Percentiles rank a stretch among this genome's conserved stretches.
Conservation (phyloP, 441 rosid genomes). For the Caryocar brasiliense region DNA sequence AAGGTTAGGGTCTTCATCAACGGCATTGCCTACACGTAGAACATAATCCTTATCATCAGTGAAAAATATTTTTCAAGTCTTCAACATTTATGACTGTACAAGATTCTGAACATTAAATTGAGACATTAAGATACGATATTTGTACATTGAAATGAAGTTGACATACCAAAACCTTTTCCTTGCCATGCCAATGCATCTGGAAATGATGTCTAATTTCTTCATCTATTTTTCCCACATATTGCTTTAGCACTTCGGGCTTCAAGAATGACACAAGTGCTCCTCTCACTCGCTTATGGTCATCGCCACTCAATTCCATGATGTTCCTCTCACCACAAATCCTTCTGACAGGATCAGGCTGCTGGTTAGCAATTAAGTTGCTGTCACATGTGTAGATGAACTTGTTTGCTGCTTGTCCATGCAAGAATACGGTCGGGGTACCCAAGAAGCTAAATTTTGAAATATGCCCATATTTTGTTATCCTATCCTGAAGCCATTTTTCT, state of each 20-base stretch:
- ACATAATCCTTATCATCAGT: no score
- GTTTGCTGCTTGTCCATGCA: conserved; percentile 33
- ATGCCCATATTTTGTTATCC: conserved; percentile 20
- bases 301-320: conserved; percentile 20
- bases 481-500: conserved; percentile 22
- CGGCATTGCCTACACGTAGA: conserved; percentile 10
- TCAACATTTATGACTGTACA: no score
- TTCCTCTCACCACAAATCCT: conserved; percentile 17
- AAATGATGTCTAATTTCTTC: conserved; percentile 17
- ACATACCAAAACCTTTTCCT: conserved; percentile 13
- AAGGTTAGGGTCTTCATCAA: conserved; percentile 23
- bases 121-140: neutral
- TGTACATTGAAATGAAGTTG: neutral
- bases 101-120: neutral
- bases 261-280: conserved; percentile 27
- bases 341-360: conserved; percentile 16
- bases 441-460: conserved; percentile 25
- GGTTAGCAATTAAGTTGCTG: neutral
- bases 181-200: conserved; percentile 19
- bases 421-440: conserved; percentile 20
- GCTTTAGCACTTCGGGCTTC: conserved; percentile 28
- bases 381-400: conserved; percentile 26
- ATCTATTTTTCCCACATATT: conserved; percentile 24
- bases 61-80: no score
- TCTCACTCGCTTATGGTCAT: conserved; percentile 28